Evolutionary conservation across 2,329 filamentous ascomycete genomes (phyloP), one percentile per base, ranked within the genome.

Genomic region (Gnomoniopsis smithogilvyi): DNA sequence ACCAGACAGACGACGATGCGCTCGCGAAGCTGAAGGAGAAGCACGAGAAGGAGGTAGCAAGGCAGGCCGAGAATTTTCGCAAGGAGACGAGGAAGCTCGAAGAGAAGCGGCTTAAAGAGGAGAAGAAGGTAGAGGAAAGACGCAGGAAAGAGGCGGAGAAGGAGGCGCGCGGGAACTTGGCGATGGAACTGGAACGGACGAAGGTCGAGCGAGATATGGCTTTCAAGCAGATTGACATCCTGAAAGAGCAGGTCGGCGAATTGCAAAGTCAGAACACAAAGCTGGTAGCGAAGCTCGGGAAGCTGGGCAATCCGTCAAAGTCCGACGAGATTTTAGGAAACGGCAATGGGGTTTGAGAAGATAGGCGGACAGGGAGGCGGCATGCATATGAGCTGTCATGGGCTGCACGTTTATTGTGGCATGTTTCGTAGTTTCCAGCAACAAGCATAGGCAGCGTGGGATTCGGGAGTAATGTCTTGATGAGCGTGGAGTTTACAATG

Each of bases 41-140:
- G 67, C 85, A 90, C 69, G 81, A 85, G 49, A 78, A 76, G 51
- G 85, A 89, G 63, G 69, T 87, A 0, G 81, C 83, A 47, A 90
- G 88, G 68, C 83, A 87, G 54, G 83, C 88, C 64, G 86, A 86
- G 50, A 88, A 86, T 64, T 86, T 87, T 65, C 80, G 81, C 63
- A 80, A 80, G 14, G 87, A 91, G 67, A 74, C 89, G 49, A 75
- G 76, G 62, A 88, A 87, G 70, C 73, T 90, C 2, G 84, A 90
- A 63, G 80, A 85, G 63, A 85, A 85, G 73, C 83, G 84, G 51
- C 76, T 78, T 59, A 81, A 80, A 59, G 89, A 92, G 67, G 78
- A 84, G 61, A 78, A 76, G 65, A 89, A 87, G 70, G 80, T 80
- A 1, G 79, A 81, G 59, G 79, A 80, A 50, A 72, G 78, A 26